phyloP scores from a whole-genome alignment of 176 grass and related monocot genomes.

The Avena eriantha region DNA sequence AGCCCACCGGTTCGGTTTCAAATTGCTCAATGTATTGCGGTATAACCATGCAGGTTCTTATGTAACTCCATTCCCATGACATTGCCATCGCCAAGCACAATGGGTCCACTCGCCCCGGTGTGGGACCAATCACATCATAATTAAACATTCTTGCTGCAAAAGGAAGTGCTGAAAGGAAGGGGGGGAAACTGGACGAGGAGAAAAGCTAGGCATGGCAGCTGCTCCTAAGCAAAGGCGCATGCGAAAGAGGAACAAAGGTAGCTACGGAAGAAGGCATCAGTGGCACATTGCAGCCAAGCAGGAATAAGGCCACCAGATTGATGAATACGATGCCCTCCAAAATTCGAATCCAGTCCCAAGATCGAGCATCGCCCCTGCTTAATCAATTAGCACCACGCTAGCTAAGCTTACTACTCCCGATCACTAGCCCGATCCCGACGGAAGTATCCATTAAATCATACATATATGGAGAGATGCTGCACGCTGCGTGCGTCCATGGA shows the following conservation, averaged over 20 bases:
- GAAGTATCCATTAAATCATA: not conserved
- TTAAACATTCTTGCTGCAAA: not conserved
- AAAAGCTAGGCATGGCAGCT: conserved; percentile 10
- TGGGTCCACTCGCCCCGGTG: not conserved
- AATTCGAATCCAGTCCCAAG: not conserved
- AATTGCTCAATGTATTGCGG: too few species aligned
- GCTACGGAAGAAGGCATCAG: conserved; percentile 3
- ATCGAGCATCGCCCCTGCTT: not conserved
- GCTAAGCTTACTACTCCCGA: not conserved
- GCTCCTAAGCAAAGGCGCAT: conserved; percentile 20
- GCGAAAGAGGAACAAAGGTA: not conserved
- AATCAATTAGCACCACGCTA: not conserved
- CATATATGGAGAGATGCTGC: conserved; percentile 29
- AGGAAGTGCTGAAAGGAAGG: conserved; percentile 13
- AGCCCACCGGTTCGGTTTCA: too few species aligned
- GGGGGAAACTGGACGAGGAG: not conserved
- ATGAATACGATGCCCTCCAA: conserved; percentile 19
- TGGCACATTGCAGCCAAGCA: not conserved
- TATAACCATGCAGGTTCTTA: not conserved
- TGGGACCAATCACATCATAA: not conserved
- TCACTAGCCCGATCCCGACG: conserved; percentile 16
- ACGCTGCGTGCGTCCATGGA: not conserved
- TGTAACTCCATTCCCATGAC: not conserved
- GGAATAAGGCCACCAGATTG: not conserved
- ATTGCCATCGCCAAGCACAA: not conserved